A percentile compares a stretch with the other conserved stretches of the same genome.
phyloP scores from a whole-genome alignment of 306 rosid genomes.

The Cicer chorassanicum region DNA sequence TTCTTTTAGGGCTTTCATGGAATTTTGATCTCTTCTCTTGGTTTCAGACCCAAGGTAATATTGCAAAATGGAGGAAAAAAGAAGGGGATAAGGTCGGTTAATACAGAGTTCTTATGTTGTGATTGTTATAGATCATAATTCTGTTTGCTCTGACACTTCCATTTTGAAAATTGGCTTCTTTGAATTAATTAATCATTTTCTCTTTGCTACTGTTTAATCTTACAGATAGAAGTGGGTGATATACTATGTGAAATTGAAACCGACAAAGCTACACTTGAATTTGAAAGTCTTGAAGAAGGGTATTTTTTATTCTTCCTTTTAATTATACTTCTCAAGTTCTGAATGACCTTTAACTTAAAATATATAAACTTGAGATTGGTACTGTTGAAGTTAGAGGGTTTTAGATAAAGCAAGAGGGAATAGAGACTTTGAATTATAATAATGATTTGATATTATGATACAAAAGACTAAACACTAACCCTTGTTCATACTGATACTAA shows the following conservation, averaged over 20 bases:
- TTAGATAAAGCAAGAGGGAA: slow-evolving; percentile 14
- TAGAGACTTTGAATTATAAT: not conserved
- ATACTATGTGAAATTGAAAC: slow-evolving; percentile 95
- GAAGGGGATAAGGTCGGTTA: slow-evolving; percentile 94
- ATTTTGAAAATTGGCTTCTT: slow-evolving; percentile 38
- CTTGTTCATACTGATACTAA: not conserved
- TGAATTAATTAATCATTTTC: slow-evolving; percentile 38
- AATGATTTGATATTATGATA: not conserved
- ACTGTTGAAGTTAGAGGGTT: slow-evolving; percentile 4
- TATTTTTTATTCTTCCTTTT: slow-evolving; percentile 47
- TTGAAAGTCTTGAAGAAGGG: slow-evolving; percentile 99
- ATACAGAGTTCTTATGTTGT: slow-evolving; percentile 31
- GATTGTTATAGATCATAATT: slow-evolving; percentile 46
- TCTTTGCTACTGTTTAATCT: slow-evolving; percentile 45
- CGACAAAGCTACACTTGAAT: slow-evolving; percentile 95
- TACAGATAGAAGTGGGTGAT: slow-evolving; percentile 94
- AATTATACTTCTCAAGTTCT: slow-evolving; percentile 8
- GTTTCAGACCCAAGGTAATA: slow-evolving; percentile 88
- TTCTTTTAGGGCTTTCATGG: slow-evolving; percentile 39
- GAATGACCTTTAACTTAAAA: slow-evolving; percentile 38
- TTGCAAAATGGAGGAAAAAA: slow-evolving; percentile 87
- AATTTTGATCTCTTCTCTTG: slow-evolving; percentile 44
- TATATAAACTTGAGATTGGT: slow-evolving; percentile 9
- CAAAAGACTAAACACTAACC: not conserved
- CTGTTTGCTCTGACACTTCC: slow-evolving; percentile 40